Conservation (phyloP, 2,329 filamentous ascomycete genomes). For the Nemania sp. region DNA sequence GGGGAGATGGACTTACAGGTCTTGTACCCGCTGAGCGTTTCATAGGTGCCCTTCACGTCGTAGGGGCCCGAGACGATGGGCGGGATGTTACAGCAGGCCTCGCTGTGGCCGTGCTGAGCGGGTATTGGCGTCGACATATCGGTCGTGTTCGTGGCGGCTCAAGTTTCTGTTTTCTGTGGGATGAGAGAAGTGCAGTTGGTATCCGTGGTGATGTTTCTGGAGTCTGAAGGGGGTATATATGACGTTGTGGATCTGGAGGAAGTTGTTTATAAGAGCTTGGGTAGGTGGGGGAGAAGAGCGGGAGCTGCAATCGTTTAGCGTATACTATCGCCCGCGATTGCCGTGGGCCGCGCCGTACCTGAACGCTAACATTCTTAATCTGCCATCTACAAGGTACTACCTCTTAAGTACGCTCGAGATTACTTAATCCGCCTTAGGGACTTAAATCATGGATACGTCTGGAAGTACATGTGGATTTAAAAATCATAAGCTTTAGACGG, state of each 20-base stretch:
- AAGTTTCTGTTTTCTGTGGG: not conserved
- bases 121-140: conserved; percentile 55
- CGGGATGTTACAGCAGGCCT: conserved; percentile 62
- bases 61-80: conserved; percentile 62
- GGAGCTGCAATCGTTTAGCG: no score
- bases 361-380: no score
- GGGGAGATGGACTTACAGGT: conserved; percentile 47
- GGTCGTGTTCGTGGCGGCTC: conserved; percentile 28
- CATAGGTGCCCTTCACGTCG: conserved; percentile 59
- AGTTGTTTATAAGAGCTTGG: not conserved
- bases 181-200: conserved; percentile 10
- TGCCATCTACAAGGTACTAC: no score
- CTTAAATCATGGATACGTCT: no score
- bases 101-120: conserved; percentile 57
- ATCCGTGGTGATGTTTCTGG: conserved; percentile 25
- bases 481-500: no score
- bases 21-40: conserved; percentile 59
- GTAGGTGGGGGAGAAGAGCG: no score
- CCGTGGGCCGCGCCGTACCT: no score
- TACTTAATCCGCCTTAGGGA: no score
- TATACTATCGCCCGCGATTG: no score
- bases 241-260: conserved; percentile 16
- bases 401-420: no score
- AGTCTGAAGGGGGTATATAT: conserved; percentile 1
- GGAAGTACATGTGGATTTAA: no score